Evolutionary conservation across 2,329 filamentous ascomycete genomes (phyloP).

Genomic region (Cordyceps pruinosa): DNA sequence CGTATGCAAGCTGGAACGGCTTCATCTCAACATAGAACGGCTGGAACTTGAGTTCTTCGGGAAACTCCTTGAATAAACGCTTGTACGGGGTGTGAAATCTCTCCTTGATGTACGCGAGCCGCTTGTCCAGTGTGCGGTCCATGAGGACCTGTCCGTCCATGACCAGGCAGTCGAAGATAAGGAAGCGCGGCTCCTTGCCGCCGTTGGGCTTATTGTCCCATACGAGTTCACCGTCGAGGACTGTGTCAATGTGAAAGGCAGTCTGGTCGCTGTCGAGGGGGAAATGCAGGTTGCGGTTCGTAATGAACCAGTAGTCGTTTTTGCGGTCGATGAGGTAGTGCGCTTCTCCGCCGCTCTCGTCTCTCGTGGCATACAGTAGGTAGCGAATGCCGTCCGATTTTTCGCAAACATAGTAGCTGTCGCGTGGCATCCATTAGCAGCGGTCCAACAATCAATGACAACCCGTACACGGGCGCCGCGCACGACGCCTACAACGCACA

Average conservation of each 20-base stretch:
- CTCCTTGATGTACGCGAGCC: constrained; percentile 78
- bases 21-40: constrained; percentile 84
- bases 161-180: constrained; percentile 89
- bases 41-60: constrained; percentile 61
- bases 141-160: constrained; percentile 71
- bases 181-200: constrained; percentile 64
- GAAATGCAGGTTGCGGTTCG: constrained; percentile 65
- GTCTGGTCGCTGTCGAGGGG: constrained; percentile 59
- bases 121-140: constrained; percentile 76
- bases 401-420: constrained; percentile 90
- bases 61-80: constrained; percentile 55
- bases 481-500: not conserved
- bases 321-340: constrained; percentile 96
- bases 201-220: constrained; percentile 69
- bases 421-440: constrained; percentile 9
- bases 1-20: constrained; percentile 82
- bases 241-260: constrained; percentile 69
- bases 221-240: constrained; percentile 91
- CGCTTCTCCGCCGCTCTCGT: constrained; percentile 55
- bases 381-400: constrained; percentile 96
- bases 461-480: not conserved
- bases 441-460: not conserved
- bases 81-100: constrained; percentile 67
- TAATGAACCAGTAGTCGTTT: constrained; percentile 91
- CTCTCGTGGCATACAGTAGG: constrained; percentile 78